phyloP scores from a whole-genome alignment of 768 basidiomycete genomes.

The Xerocomellus intermedius region DNA sequence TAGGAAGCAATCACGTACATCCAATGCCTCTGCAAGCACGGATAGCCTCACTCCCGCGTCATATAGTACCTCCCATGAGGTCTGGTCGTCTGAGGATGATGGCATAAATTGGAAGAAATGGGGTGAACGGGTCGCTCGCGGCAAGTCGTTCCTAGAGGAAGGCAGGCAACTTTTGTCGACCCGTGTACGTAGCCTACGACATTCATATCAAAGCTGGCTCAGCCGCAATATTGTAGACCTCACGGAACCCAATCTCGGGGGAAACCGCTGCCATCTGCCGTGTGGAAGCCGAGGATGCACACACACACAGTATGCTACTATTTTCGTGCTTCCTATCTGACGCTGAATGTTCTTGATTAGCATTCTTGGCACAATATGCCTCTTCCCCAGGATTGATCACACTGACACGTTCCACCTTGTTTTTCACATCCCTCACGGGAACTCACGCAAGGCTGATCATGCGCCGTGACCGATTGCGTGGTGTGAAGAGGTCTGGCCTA shows the following conservation, averaged over 20 bases:
- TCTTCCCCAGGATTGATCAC: constrained; percentile 60
- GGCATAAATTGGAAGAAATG: constrained; percentile 57
- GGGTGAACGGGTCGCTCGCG: constrained; percentile 45
- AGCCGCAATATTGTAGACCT: constrained; percentile 6
- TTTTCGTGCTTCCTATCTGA: background rate
- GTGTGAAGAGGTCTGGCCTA: constrained; percentile 56
- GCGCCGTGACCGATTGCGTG: constrained; percentile 44
- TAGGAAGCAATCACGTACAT: constrained; percentile 16
- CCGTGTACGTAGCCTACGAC: constrained; percentile 32
- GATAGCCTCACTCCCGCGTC: background rate
- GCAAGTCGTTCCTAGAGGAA: constrained; percentile 45
- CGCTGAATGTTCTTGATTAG: constrained; percentile 32
- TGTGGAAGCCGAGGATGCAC: constrained; percentile 22
- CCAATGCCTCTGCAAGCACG: constrained; percentile 14
- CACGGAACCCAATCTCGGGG: background rate
- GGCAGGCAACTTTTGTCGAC: constrained; percentile 40
- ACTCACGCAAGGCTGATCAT: constrained; percentile 45
- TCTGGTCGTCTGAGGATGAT: constrained; percentile 6
- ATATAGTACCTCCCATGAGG: background rate
- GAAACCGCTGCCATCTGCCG: background rate
- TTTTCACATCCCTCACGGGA: constrained; percentile 55
- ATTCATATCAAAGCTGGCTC: constrained; percentile 6
- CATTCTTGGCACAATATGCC: constrained; percentile 58
- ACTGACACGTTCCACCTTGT: constrained; percentile 45
- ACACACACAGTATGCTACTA: constrained; percentile 37